Percentiles rank a stretch among this genome's conserved stretches.
Evolutionary conservation across 1,284 basidiomycete genomes (phyloP).

Genomic region (Coniferiporia sulphurascens): DNA sequence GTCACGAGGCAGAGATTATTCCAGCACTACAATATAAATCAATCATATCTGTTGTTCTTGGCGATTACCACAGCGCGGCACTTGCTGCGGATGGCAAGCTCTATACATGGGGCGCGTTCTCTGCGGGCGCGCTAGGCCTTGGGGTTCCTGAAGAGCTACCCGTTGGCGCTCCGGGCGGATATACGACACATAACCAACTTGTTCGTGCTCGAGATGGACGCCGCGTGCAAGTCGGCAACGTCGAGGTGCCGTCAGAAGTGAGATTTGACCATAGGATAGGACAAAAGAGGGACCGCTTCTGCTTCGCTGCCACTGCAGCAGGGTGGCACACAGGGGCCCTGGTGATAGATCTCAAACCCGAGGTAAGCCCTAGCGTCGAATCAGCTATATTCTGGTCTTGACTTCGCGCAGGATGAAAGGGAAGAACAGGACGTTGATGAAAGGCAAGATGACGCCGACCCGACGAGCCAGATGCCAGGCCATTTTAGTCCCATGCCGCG

Average conservation of each 20-base stretch:
- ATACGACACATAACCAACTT: constrained; percentile 35
- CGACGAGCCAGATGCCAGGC: constrained; percentile 17
- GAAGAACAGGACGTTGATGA: constrained; percentile 18
- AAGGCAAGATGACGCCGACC: constrained; percentile 7
- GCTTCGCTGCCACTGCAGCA: constrained; percentile 70
- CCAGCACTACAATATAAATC: constrained; percentile 66
- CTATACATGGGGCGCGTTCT: constrained; percentile 81
- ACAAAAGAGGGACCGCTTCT: constrained; percentile 56
- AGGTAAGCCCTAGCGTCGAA: constrained; percentile 1
- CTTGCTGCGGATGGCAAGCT: constrained; percentile 74
- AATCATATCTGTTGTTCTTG: constrained; percentile 81
- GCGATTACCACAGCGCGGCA: constrained; percentile 88
- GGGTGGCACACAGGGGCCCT: constrained; percentile 89
- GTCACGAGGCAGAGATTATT: constrained; percentile 52
- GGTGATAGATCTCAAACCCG: constrained; percentile 67
- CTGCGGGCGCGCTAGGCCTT: constrained; percentile 76
- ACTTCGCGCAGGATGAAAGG: background rate
- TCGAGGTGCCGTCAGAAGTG: constrained; percentile 62
- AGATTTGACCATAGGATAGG: constrained; percentile 56
- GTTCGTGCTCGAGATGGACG: constrained; percentile 28
- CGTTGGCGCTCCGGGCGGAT: constrained; percentile 59
- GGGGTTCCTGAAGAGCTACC: constrained; percentile 58
- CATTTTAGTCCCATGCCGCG: constrained; percentile 4
- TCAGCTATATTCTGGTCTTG: constrained; percentile 4
- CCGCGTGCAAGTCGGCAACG: constrained; percentile 32